These are phyloP conservation scores for Podila epigama DNA, from an alignment of 192 early-diverging fungal species.

Conservation along the genomic window DNA sequence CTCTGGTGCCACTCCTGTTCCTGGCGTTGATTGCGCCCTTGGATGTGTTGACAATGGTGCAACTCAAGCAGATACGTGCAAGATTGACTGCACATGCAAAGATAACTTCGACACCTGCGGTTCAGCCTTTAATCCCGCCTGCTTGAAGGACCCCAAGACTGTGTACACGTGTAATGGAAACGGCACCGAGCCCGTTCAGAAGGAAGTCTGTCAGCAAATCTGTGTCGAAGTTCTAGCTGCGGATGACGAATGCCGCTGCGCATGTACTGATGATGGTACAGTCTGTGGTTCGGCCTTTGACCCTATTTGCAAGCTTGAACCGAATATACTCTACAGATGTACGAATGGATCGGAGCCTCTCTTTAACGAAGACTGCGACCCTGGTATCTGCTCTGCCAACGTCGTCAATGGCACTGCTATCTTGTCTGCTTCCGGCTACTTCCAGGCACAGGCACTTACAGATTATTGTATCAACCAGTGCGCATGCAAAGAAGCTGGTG, in stretches of 20 bases:
- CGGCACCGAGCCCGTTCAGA: too few species aligned
- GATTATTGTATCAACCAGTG: conserved; percentile 13
- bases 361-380: neutral
- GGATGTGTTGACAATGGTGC: too few species aligned
- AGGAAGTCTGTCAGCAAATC: too few species aligned
- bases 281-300: conserved; percentile 4
- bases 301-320: neutral
- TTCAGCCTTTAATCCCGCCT: too few species aligned
- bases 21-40: neutral
- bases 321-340: conserved; percentile 5
- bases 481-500: neutral
- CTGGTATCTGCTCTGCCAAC: conserved; percentile 9
- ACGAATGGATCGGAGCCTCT: neutral
- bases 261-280: too few species aligned
- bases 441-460: neutral
- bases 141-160: too few species aligned
- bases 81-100: too few species aligned
- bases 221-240: too few species aligned
- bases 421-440: neutral
- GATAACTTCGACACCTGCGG: too few species aligned
- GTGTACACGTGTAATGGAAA: too few species aligned
- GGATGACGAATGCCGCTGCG: too few species aligned
- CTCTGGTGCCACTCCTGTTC: neutral
- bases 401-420: neutral
- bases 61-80: too few species aligned